These are phyloP conservation scores for Fusarium virguliforme DNA, from an alignment of 2,329 filamentous ascomycete genomes.

Conservation along the genomic window DNA sequence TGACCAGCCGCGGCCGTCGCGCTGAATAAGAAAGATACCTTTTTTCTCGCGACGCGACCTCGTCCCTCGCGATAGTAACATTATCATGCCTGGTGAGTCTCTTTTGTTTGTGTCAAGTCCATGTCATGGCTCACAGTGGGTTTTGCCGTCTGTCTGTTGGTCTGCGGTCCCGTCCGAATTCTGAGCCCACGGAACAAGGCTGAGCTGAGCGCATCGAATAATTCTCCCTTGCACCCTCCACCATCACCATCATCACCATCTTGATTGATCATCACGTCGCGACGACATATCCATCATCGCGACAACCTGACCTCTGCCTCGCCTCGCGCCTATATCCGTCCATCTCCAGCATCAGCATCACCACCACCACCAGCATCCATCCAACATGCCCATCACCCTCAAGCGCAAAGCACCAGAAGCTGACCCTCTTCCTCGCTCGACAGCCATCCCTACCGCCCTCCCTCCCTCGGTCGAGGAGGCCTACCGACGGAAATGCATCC, in stretches of 20 bases:
- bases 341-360: constrained; percentile 19
- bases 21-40: neutral
- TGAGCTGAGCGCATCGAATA: constrained; percentile 19
- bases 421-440: constrained; percentile 55
- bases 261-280: no score
- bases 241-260: constrained; percentile 17
- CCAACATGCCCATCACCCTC: constrained; percentile 55
- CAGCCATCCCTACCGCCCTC: constrained; percentile 71
- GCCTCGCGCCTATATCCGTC: constrained; percentile 16
- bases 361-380: constrained; percentile 22
- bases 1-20: constrained; percentile 7
- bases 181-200: constrained; percentile 34
- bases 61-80: constrained; percentile 12
- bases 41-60: neutral
- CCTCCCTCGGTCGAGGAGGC: constrained; percentile 95
- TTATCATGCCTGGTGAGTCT: constrained; percentile 43
- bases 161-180: constrained; percentile 33
- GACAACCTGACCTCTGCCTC: constrained; percentile 9
- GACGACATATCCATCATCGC: constrained; percentile 12
- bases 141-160: constrained; percentile 38
- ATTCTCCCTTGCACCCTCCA: constrained; percentile 39
- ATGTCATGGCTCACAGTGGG: constrained; percentile 31
- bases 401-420: constrained; percentile 58
- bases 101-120: constrained; percentile 14
- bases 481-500: constrained; percentile 96